These are phyloP conservation scores for Penicillium sp. DNA, from an alignment of 2,329 filamentous ascomycete species.

Conservation along the genomic window DNA sequence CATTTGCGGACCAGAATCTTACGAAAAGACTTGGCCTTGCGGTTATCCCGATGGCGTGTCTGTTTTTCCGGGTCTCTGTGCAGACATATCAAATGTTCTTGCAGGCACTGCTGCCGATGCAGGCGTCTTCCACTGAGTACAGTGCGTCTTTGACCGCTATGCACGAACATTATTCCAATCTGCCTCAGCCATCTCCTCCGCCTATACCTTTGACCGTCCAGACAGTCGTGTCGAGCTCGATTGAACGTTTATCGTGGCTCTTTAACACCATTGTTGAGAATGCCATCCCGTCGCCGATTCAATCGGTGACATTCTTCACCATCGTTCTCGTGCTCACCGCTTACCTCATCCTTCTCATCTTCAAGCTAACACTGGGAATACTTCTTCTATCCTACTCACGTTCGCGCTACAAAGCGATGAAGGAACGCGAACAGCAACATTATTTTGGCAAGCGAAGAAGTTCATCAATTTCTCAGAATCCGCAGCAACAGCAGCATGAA, in stretches of 20 bases:
- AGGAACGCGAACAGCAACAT: constrained; percentile 55
- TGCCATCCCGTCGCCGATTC: constrained; percentile 38
- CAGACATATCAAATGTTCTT: constrained; percentile 99
- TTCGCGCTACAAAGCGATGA: constrained; percentile 77
- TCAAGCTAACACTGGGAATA: constrained; percentile 88
- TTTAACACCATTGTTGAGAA: constrained; percentile 40
- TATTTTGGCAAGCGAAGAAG: not conserved
- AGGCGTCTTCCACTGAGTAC: constrained; percentile 46
- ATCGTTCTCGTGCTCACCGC: constrained; percentile 77
- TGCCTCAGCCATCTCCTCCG: constrained; percentile 62
- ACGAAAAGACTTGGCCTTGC: constrained; percentile 86
- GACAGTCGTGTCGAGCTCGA: constrained; percentile 56
- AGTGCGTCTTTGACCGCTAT: constrained; percentile 41
- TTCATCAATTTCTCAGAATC: not conserved
- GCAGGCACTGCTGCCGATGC: constrained; percentile 75
- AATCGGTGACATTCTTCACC: constrained; percentile 53
- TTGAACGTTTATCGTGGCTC: constrained; percentile 33
- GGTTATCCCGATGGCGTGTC: constrained; percentile 83
- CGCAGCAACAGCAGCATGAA: not conserved
- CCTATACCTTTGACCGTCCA: constrained; percentile 58
- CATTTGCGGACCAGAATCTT: constrained; percentile 84
- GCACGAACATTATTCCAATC: constrained; percentile 52
- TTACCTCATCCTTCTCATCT: constrained; percentile 78
- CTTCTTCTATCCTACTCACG: constrained; percentile 73
- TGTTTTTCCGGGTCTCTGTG: constrained; percentile 90